Base-by-base conservation (phyloP, 352 stramenopile genomes). In the Stephanocyclus meneghinianus region DNA sequence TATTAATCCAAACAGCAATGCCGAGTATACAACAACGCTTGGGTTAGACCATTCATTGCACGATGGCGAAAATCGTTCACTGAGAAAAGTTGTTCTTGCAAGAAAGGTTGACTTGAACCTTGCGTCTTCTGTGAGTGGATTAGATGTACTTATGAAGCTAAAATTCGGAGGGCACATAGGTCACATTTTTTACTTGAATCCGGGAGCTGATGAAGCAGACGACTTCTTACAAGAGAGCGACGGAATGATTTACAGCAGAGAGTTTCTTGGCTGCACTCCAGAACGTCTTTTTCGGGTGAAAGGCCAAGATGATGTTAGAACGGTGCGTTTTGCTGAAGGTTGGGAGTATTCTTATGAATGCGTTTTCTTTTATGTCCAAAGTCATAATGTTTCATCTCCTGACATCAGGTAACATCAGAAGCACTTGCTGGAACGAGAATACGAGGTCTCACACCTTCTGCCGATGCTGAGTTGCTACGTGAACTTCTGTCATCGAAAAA, bases 51-150 rank as follows among this genome's bases (percentile, higher is more conserved):
- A 53, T 21, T 53, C 45, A 53, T 9, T 40, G 35, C 35, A 40
- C 42, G 18, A 18, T 13, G n/a, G 2, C 13, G 21, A 62, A 7
- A 2, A 40, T 10, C 16, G 50, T 51, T 44, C 15, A 26, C 47
- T 93, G 0, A 57, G 88, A 68, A 94, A 94, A 77, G 87, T 94
- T 2, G 89, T 94, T 1, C 64, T 94, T 29, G 87, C 86, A 44
- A 61, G 87, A 71, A 81, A 83, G 67, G 81, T 89, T 15, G 80
- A 87, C 60, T 77, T 94, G 40, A 81, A 78, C 9, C 81, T 93
- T 65, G 79, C 72, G 13, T 57, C 75, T 1, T 70, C 69, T 11
- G 59, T 87, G 0, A 78, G 55, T 73, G 84, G 76, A 15, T 64
- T 94, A 2, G 82, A 92, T 71, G 65, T 92, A 51, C 63, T 94